A percentile compares a stretch with the other conserved stretches of the same genome.
Conservation (phyloP, 306 rosid species). For the Styphnolobium japonicum region DNA sequence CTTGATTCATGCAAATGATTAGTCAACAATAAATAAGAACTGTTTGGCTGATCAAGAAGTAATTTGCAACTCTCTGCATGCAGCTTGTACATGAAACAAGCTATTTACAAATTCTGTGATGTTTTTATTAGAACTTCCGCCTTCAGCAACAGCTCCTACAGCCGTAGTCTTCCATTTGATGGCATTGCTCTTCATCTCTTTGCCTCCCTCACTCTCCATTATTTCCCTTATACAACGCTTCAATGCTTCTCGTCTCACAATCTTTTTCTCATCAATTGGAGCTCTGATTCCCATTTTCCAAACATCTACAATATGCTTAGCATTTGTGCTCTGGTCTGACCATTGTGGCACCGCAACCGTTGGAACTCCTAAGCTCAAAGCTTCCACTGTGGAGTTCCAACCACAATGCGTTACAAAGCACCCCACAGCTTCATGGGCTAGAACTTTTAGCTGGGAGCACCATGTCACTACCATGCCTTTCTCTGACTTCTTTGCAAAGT, state of each 20-base stretch:
- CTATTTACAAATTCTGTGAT: background rate
- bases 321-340: background rate
- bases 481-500: constrained; percentile 20
- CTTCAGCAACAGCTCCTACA: background rate
- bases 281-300: constrained; percentile 6
- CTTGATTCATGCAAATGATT: too few relatives aligned
- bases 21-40: too few relatives aligned
- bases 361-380: background rate
- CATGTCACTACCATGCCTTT: background rate
- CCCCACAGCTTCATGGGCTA: background rate
- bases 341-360: background rate
- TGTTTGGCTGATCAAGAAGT: too few relatives aligned
- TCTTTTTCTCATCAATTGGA: background rate
- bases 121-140: background rate
- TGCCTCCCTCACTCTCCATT: background rate
- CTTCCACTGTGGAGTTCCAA: constrained; percentile 8
- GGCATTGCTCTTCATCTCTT: background rate
- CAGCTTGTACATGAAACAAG: background rate
- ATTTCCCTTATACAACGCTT: background rate
- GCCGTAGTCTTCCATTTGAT: background rate
- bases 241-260: background rate
- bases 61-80: too few relatives aligned
- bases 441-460: background rate
- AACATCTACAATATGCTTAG: background rate
- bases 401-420: constrained; percentile 21